A percentile compares a stretch with the other conserved stretches of the same genome.
Evolutionary conservation across 805 yeast species (phyloP).

Genomic region (Kodamaea fukazawae): DNA sequence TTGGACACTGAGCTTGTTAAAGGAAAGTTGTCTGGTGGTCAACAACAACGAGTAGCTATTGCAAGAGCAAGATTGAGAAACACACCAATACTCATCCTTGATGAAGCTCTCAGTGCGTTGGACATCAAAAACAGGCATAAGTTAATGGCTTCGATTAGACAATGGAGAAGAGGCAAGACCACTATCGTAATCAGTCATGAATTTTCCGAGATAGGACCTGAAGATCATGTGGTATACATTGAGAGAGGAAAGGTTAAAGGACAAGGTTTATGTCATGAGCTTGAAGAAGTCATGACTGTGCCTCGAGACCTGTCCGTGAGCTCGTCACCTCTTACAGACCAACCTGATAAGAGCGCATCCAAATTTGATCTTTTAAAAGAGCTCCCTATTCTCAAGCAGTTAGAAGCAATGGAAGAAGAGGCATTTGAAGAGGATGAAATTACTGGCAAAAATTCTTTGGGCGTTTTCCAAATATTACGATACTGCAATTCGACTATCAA

Average conservation of each 20-base stretch:
- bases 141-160: slow-evolving; percentile 50
- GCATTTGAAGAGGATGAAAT: background rate
- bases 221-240: slow-evolving; percentile 61
- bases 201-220: slow-evolving; percentile 48
- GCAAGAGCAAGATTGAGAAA: slow-evolving; percentile 80
- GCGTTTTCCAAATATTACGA: slow-evolving; percentile 23
- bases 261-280: slow-evolving; percentile 10
- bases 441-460: slow-evolving; percentile 5
- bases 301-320: background rate
- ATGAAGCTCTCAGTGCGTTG: slow-evolving; percentile 83
- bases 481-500: slow-evolving; percentile 22
- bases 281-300: slow-evolving; percentile 1
- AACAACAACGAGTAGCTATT: slow-evolving; percentile 75
- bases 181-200: slow-evolving; percentile 86
- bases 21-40: slow-evolving; percentile 79
- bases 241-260: slow-evolving; percentile 51
- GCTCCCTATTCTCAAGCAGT: slow-evolving; percentile 23
- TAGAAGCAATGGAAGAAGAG: slow-evolving; percentile 14
- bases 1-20: slow-evolving; percentile 50
- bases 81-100: slow-evolving; percentile 73
- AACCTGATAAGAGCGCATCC: slow-evolving; percentile 1
- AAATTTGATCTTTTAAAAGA: slow-evolving; percentile 17
- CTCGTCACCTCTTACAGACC: background rate
- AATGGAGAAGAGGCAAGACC: slow-evolving; percentile 65
- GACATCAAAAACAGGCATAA: slow-evolving; percentile 50